Evolutionary conservation across 2,329 filamentous ascomycete species (phyloP).

Genomic region (Coniochaeta hoffmannii): DNA sequence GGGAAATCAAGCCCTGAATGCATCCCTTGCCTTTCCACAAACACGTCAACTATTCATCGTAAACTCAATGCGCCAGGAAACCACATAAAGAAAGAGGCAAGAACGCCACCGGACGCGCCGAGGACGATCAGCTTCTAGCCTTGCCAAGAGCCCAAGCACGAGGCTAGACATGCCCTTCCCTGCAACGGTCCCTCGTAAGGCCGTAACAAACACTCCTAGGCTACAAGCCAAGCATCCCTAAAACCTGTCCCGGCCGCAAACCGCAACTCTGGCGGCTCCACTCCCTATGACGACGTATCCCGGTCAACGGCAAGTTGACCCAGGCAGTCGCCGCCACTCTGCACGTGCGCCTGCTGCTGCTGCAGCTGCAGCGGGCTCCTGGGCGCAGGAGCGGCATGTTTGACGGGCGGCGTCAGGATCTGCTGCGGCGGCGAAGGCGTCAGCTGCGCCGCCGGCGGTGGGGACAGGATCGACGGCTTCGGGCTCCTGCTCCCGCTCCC

Average conservation of each 20-base stretch:
- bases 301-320: background rate
- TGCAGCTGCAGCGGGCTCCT: background rate
- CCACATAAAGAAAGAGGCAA: background rate
- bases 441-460: conserved; percentile 47
- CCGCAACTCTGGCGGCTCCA: background rate
- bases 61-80: background rate
- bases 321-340: background rate
- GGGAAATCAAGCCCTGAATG: background rate
- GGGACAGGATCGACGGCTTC: conserved; percentile 35
- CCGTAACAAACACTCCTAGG: background rate
- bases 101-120: background rate
- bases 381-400: conserved; percentile 28
- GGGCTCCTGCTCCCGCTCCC: conserved; percentile 17
- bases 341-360: background rate
- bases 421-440: conserved; percentile 50
- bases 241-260: background rate
- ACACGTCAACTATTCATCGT: background rate
- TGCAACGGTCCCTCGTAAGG: background rate
- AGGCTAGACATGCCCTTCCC: background rate
- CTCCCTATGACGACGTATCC: background rate
- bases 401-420: conserved; percentile 54
- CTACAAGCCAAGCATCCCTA: background rate
- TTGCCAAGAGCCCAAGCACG: background rate
- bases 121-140: background rate
- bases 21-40: background rate